Conservation (phyloP, 768 basidiomycete species). For the Hericium alpestre region DNA sequence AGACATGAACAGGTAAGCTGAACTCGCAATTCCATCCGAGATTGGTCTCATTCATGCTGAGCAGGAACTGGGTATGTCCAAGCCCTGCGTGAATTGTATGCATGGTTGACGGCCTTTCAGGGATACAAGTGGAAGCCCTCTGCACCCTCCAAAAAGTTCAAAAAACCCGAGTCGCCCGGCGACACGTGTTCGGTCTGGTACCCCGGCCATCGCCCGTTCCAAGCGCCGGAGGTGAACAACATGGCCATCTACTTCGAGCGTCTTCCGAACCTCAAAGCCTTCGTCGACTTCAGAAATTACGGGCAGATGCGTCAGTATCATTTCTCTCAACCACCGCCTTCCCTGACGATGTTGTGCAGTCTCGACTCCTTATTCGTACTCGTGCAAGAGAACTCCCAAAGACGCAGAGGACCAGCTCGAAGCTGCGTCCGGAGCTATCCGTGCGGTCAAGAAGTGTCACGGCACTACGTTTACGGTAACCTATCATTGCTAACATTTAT, state of each 20-base stretch:
- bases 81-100: background rate
- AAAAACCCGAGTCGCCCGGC: conserved; percentile 13
- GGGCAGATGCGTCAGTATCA: conserved; percentile 58
- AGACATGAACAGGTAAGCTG: conserved; percentile 65
- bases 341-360: conserved; percentile 29
- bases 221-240: conserved; percentile 66
- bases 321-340: background rate
- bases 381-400: conserved; percentile 49
- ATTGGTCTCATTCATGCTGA: background rate
- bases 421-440: conserved; percentile 54
- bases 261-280: conserved; percentile 45
- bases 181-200: conserved; percentile 70
- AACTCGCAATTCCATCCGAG: background rate
- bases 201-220: conserved; percentile 64
- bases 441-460: conserved; percentile 42
- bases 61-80: background rate
- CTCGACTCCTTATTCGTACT: conserved; percentile 69
- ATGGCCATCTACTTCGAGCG: conserved; percentile 57
- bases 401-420: conserved; percentile 72
- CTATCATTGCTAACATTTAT: background rate
- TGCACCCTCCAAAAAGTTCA: conserved; percentile 1
- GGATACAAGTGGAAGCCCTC: conserved; percentile 60
- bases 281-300: conserved; percentile 71
- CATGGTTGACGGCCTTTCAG: conserved; percentile 21
- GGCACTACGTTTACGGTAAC: conserved; percentile 46